Conservation (phyloP, 768 basidiomycete genomes). For the Galerina sulciceps region DNA sequence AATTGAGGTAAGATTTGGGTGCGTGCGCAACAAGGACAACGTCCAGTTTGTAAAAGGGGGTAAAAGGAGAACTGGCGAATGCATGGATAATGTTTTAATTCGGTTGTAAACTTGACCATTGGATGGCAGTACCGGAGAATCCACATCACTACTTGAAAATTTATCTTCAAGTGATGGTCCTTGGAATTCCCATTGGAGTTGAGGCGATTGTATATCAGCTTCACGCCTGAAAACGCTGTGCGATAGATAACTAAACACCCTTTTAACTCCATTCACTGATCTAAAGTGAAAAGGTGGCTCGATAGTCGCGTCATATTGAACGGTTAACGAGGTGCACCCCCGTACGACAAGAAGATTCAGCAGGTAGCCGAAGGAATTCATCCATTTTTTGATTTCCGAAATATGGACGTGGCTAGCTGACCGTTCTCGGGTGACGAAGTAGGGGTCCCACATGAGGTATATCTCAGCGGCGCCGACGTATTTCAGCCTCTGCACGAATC, state of each 20-base stretch:
- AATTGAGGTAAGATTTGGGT: constrained; percentile 15
- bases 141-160: constrained; percentile 6
- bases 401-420: constrained; percentile 11
- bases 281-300: constrained; percentile 18
- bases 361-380: constrained; percentile 13
- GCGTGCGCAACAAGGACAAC: constrained; percentile 16
- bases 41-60: constrained; percentile 27
- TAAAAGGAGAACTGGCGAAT: constrained; percentile 21
- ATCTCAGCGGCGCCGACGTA: constrained; percentile 16
- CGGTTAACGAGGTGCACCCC: constrained; percentile 20
- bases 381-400: constrained; percentile 20
- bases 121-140: constrained; percentile 5
- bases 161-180: constrained; percentile 14
- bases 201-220: constrained; percentile 2
- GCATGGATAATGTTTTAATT: constrained; percentile 17
- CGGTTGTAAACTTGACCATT: constrained; percentile 7
- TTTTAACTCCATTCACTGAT: constrained; percentile 7
- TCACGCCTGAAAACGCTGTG: constrained; percentile 7
- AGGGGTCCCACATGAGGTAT: constrained; percentile 26
- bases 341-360: constrained; percentile 21
- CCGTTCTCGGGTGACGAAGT: constrained; percentile 13
- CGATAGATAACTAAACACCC: constrained; percentile 14
- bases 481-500: constrained; percentile 16
- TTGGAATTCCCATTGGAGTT: constrained; percentile 22
- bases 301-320: constrained; percentile 22